Percentiles rank a stretch among this genome's conserved stretches.
Conservation (phyloP, 345 rosid species). For the Aurinia saxatilis region DNA sequence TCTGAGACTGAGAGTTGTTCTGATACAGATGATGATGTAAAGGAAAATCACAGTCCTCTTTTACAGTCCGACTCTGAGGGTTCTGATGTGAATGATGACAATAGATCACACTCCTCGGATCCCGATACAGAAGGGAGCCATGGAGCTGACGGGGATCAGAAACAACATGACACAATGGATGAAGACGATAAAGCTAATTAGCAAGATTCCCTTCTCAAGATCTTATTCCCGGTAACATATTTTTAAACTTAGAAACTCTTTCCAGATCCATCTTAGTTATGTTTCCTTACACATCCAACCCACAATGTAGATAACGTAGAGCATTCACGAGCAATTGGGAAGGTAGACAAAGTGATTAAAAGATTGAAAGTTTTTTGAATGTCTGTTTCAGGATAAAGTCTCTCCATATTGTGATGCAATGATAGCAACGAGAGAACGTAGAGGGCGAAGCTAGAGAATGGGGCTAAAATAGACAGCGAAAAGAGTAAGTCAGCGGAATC, state of each 20-base stretch:
- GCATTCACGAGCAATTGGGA: too few relatives aligned
- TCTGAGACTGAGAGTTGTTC: conserved; percentile 55
- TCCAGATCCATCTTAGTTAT: not conserved
- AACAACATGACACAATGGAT: conserved; percentile 41
- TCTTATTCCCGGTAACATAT: conserved; percentile 9
- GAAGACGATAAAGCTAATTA: conserved; percentile 47
- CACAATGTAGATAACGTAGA: conserved; percentile 10
- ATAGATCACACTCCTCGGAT: conserved; percentile 30
- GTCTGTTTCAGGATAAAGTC: conserved; percentile 21
- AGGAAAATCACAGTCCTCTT: conserved; percentile 29
- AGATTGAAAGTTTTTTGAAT: not conserved
- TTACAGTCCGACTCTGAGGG: conserved; percentile 50
- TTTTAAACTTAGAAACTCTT: not conserved
- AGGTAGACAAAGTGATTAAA: not conserved
- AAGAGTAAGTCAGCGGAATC: conserved; percentile 22
- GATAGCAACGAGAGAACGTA: conserved; percentile 21
- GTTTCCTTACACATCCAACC: not conserved
- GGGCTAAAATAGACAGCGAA: conserved; percentile 15
- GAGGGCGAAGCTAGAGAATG: conserved; percentile 22
- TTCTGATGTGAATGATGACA: conserved; percentile 21
- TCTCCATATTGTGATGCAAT: conserved; percentile 16
- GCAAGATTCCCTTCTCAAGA: conserved; percentile 32
- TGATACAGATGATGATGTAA: conserved; percentile 29
- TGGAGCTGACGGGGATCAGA: conserved; percentile 26
- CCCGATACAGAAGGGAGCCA: conserved; percentile 38